Conservation (phyloP, 1,284 basidiomycete genomes). For the Paramarasmius palmivorus region DNA sequence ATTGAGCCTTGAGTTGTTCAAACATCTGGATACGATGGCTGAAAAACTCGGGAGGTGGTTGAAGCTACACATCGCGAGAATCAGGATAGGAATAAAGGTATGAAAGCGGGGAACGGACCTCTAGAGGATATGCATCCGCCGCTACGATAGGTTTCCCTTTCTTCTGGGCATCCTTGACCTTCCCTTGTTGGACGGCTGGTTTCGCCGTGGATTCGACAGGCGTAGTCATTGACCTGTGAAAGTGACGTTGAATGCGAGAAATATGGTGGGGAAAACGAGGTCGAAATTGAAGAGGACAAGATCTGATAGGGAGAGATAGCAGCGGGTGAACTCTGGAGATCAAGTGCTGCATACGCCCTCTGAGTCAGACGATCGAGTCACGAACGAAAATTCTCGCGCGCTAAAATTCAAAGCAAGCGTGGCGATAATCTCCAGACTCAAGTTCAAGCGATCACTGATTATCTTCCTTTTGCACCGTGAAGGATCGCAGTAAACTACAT, state of each 20-base stretch:
- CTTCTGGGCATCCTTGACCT: conserved; percentile 50
- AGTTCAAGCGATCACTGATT: too few relatives aligned
- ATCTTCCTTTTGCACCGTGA: too few relatives aligned
- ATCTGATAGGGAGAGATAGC: conserved; percentile 25
- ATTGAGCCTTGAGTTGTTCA: conserved; percentile 85
- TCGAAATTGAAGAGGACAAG: conserved; percentile 10
- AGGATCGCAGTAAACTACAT: background rate
- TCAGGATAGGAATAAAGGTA: conserved; percentile 12
- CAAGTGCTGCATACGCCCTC: conserved; percentile 1
- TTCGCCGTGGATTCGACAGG: conserved; percentile 36
- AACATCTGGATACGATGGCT: conserved; percentile 91
- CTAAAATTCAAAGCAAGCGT: background rate
- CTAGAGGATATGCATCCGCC: conserved; percentile 54
- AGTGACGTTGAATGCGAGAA: background rate
- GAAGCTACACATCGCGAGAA: conserved; percentile 50
- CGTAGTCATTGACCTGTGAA: conserved; percentile 16
- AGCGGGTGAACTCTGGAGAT: conserved; percentile 27
- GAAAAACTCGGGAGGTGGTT: conserved; percentile 87
- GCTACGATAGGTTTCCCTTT: conserved; percentile 46
- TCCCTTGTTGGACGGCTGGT: conserved; percentile 35
- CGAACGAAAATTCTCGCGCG: too few relatives aligned
- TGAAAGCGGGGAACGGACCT: conserved; percentile 43
- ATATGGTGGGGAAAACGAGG: background rate
- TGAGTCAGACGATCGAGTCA: too few relatives aligned
- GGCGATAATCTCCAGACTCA: too few relatives aligned